Percentiles rank a stretch among this genome's conserved stretches.
These are phyloP conservation scores for Curvularia hawaiiensis DNA, from an alignment of 2,329 filamentous ascomycete species.

Conservation along the genomic window DNA sequence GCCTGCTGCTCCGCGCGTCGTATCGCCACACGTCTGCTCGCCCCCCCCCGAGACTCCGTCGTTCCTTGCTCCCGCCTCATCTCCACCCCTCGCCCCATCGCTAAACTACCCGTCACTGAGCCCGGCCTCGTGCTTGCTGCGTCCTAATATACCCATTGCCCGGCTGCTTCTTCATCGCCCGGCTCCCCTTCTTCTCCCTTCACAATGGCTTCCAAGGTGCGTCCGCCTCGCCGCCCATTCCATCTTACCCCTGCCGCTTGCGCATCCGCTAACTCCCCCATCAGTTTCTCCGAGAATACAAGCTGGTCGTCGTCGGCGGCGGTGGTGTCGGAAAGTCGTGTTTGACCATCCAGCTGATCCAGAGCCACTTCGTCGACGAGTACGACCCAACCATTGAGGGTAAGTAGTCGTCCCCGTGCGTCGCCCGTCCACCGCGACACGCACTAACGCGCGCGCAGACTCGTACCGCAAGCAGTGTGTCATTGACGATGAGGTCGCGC, in stretches of 20 bases:
- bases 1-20: constrained; percentile 20
- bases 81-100: neutral
- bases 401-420: constrained; percentile 49
- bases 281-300: constrained; percentile 60
- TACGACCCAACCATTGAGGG: constrained; percentile 99
- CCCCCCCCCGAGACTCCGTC: constrained; percentile 2
- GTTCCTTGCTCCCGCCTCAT: constrained; percentile 11
- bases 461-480: constrained; percentile 99
- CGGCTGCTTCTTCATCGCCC: constrained; percentile 1
- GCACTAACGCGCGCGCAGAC: constrained; percentile 62
- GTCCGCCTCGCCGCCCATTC: constrained; percentile 10
- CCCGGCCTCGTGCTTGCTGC: constrained; percentile 4
- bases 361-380: constrained; percentile 97
- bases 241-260: constrained; percentile 1
- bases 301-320: constrained; percentile 87
- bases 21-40: constrained; percentile 13
- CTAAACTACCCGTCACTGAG: constrained; percentile 9
- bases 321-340: constrained; percentile 99
- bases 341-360: constrained; percentile 84
- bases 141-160: constrained; percentile 13
- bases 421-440: neutral
- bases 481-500: constrained; percentile 96
- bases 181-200: constrained; percentile 15
- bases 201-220: constrained; percentile 49
- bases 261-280: constrained; percentile 31